Base-by-base conservation (phyloP, 306 rosid genomes). In the Sechiopsis laciniata region DNA sequence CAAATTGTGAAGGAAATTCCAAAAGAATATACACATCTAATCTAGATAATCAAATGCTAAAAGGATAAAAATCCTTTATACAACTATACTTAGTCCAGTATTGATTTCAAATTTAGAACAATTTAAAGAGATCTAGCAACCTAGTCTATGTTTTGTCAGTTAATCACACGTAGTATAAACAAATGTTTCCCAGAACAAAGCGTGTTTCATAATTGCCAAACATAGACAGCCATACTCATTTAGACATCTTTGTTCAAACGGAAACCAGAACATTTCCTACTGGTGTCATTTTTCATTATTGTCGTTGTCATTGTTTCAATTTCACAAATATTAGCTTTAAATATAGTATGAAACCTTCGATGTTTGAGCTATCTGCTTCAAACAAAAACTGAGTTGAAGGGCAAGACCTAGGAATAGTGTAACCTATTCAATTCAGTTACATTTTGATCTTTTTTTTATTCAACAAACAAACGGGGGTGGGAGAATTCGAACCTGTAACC, bases 381-480 rank as follows among this genome's bases (percentile, higher is more conserved):
- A 67, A 24, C 72, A n/a, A 14, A 13, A 61, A 26, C 42, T n/a
- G 26, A 9, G 17, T 24, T 61, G 45, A 29, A 26, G 40, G 46
- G 13, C 20, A 62, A 35, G 21, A 15, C 7, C 69, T 11, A 17
- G 16, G 24, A 62, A 66, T 16, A 40, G n/a, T 10, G 3, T 24
- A 71, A 71, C 46, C 17, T 54, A 71, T 16, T 53, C 26, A 53
- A 53, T 37, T 48, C 57, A 48, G 56, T 68, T 48, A 17, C 72
- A 66, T 66, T 65, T 22, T 40, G 29, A 37, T 42, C 53, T n/a
- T 65, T 40, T 24, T 42, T 6, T 32, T 32, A 32, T 32, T 4
- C 37, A 32, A 32, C 4, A 32, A 32, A 32, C 37, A 32, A 32
- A 32, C 37, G 5, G 37, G 37, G 5, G 37, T 32, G 37, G 37